These are phyloP conservation scores for Curvularia sp. DNA, from an alignment of 2,329 filamentous ascomycete species.

Conservation along the genomic window DNA sequence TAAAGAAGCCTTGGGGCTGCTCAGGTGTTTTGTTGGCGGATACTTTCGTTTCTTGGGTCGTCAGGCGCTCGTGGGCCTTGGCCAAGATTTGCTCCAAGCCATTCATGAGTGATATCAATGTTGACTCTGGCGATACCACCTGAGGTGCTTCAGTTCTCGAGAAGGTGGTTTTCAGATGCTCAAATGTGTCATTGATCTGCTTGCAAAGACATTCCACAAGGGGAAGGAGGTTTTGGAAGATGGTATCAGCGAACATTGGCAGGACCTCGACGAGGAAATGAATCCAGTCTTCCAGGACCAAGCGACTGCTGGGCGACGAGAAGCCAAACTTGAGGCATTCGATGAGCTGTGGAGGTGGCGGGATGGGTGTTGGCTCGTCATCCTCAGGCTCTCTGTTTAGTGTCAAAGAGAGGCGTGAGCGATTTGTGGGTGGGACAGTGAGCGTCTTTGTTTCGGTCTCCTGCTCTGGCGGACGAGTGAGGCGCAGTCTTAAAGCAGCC, in stretches of 20 bases:
- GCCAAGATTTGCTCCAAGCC: constrained; percentile 91
- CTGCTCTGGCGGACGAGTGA: constrained; percentile 38
- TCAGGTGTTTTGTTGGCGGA: constrained; percentile 78
- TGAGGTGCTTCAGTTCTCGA: constrained; percentile 40
- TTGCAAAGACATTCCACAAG: constrained; percentile 87
- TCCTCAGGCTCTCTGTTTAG: constrained; percentile 41
- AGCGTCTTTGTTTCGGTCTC: constrained; percentile 31
- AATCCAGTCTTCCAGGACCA: constrained; percentile 90
- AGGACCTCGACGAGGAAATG: constrained; percentile 82
- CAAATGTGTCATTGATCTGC: constrained; percentile 77
- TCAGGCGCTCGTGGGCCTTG: constrained; percentile 80
- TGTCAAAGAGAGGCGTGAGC: constrained; percentile 41
- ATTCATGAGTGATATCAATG: constrained; percentile 84
- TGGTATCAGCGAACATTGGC: constrained; percentile 80
- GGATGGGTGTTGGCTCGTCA: constrained; percentile 42
- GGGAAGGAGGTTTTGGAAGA: constrained; percentile 90
- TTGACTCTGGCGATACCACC: constrained; percentile 67
- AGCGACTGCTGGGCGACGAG: constrained; percentile 73
- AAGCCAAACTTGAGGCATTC: constrained; percentile 84
- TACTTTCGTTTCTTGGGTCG: constrained; percentile 75
- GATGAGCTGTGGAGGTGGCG: constrained; percentile 75
- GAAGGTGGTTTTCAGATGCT: constrained; percentile 72
- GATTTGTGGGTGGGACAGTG: constrained; percentile 29
- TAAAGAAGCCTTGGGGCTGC: constrained; percentile 86
- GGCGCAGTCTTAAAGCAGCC: constrained; percentile 70